Evolutionary conservation across 148 eudicot genomes (phyloP), one percentile per base, ranked within the genome.

Genomic region (Rhododendron mucronatum): DNA sequence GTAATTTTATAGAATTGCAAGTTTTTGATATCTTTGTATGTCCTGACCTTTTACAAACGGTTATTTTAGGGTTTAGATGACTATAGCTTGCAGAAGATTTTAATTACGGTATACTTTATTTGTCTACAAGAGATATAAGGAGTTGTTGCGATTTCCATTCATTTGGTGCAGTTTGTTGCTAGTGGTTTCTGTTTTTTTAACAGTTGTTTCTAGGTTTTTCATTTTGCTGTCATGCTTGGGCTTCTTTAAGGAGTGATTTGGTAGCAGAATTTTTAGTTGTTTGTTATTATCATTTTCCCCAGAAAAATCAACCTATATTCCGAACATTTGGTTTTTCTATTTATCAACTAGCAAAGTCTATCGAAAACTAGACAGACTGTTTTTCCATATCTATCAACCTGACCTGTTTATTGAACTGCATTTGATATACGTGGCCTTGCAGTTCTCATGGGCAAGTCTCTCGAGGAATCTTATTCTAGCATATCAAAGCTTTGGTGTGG

Each of bases 401-500:
- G 26, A 65, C 50, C 39, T 23, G 53, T 30, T 47, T 82, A 37
- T 21, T 14, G 84, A 82, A 75, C 82, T 86, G 37, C 74, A 83
- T 53, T 86, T 80, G 35, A 21, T 87, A 18, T 74, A 45, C 74
- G 53, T 89, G 76, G 30, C 67, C 87, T 89, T 94, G 94, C 95
- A 96, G 99, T 53, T 91, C 85, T 83, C 93, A 78, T 90, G 90
- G 95, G 87, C 87, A 81, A 88, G 84, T 77, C 81, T 94, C 45
- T 88, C 95, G 26, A 90, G 90, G 88, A 90, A 91, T 91, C 87
- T 97, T 59, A 35, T 95, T n/a, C 92, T 97, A 78, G 98, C 99
- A 39, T 97, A 95, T 88, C 98, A 97, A 89, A 95, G 98, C 90
- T 85, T 97, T 86, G 98, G 99, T 80, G 96, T 97, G 86, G 98